phyloP scores from a whole-genome alignment of 2,329 filamentous ascomycete genomes.

The Colletotrichum gloeosporioides region DNA sequence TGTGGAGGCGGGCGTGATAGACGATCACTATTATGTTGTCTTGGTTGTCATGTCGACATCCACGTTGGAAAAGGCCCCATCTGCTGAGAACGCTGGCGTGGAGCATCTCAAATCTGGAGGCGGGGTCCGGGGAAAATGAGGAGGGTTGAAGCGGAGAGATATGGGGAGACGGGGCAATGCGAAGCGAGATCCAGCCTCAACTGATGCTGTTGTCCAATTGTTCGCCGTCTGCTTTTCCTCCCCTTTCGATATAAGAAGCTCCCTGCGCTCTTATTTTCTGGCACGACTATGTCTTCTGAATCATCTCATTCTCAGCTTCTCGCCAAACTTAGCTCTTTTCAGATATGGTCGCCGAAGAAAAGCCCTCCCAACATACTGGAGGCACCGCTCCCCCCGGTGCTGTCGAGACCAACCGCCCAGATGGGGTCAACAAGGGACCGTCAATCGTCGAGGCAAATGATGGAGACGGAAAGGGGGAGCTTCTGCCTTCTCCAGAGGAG shows the following conservation, averaged over 20 bases:
- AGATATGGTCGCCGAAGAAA: slow-evolving; percentile 10
- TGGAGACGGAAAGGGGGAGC: neutral
- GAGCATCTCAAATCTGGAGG: neutral
- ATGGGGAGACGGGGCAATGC: neutral
- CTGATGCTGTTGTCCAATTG: neutral
- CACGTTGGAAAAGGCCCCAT: neutral
- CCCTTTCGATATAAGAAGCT: neutral
- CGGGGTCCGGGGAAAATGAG: slow-evolving; percentile 10
- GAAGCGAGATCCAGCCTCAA: neutral
- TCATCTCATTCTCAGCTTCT: neutral
- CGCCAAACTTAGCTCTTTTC: neutral
- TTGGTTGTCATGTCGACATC: neutral
- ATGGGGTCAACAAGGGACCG: neutral
- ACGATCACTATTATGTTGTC: neutral
- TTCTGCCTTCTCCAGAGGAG: slow-evolving; percentile 19
- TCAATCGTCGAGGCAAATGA: slow-evolving; percentile 6
- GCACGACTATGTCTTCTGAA: neutral
- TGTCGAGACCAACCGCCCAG: neutral
- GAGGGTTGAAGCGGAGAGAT: neutral
- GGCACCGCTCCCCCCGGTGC: neutral
- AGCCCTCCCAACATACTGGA: neutral
- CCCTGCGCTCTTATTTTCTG: too few relatives aligned
- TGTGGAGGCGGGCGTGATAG: neutral
- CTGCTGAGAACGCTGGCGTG: neutral
- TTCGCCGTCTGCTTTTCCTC: neutral